Percentiles rank a stretch among this genome's conserved stretches.
These are phyloP conservation scores for Pseudocercospora cruenta DNA, from an alignment of 2,329 filamentous ascomycete genomes.

Conservation along the genomic window DNA sequence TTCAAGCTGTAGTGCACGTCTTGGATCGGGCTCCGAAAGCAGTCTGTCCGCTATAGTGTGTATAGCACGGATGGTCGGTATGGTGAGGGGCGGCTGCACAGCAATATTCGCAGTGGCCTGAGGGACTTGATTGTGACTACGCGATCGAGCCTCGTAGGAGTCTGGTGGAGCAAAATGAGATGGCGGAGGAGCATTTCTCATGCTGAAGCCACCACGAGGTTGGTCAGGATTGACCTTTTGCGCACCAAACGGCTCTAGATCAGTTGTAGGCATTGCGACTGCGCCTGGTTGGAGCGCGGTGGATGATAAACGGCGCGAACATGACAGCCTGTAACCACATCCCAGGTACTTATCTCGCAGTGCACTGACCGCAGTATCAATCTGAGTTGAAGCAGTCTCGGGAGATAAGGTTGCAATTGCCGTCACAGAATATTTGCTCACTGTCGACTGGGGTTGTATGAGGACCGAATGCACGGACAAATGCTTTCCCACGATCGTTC, in stretches of 20 bases:
- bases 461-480: conserved; percentile 34
- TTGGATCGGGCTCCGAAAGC: conserved; percentile 60
- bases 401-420: conserved; percentile 81
- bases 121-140: not conserved
- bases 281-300: conserved; percentile 22
- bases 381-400: conserved; percentile 80
- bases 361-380: conserved; percentile 76
- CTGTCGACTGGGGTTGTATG: conserved; percentile 25
- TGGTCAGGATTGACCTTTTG: conserved; percentile 29
- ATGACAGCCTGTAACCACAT: conserved; percentile 77
- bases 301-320: conserved; percentile 83
- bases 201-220: conserved; percentile 43
- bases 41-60: conserved; percentile 85
- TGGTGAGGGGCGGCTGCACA: conserved; percentile 73
- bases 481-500: conserved; percentile 40
- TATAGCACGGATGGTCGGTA: conserved; percentile 79
- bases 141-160: conserved; percentile 60
- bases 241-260: conserved; percentile 37
- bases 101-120: conserved; percentile 33
- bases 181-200: conserved; percentile 51
- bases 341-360: conserved; percentile 85
- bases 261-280: conserved; percentile 12
- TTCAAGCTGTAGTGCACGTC: conserved; percentile 77
- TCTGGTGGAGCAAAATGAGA: conserved; percentile 72
- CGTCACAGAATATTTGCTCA: conserved; percentile 66